These are phyloP conservation scores for Hypoxylon sp. DNA, from an alignment of 2,329 filamentous ascomycete species.

Conservation along the genomic window DNA sequence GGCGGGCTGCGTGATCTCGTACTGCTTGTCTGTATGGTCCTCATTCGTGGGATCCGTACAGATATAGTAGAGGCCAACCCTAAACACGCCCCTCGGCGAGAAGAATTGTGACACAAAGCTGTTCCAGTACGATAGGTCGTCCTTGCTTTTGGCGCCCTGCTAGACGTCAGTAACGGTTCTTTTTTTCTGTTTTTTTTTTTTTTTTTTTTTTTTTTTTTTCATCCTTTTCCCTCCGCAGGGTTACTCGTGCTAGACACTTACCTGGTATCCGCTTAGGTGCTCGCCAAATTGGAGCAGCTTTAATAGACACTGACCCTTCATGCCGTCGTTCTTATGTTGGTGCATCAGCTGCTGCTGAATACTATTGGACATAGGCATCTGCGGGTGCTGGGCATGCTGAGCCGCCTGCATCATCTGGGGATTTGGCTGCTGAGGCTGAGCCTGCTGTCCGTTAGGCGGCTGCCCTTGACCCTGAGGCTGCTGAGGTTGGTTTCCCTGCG, in stretches of 20 bases:
- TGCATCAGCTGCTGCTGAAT: slow-evolving; percentile 40
- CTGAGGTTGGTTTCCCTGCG: slow-evolving; percentile 46
- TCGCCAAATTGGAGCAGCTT: slow-evolving; percentile 70
- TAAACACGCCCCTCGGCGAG: slow-evolving; percentile 76
- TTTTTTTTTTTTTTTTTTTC: no score
- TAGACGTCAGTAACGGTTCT: slow-evolving; percentile 30
- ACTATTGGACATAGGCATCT: slow-evolving; percentile 40
- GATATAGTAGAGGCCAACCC: slow-evolving; percentile 70
- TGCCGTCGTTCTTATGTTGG: slow-evolving; percentile 55
- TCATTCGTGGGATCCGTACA: slow-evolving; percentile 54
- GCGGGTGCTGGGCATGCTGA: slow-evolving; percentile 50
- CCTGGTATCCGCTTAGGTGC: slow-evolving; percentile 64
- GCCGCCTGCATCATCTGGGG: slow-evolving; percentile 46
- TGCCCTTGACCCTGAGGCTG: slow-evolving; percentile 43
- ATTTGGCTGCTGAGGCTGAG: slow-evolving; percentile 42
- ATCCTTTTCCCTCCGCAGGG: not conserved
- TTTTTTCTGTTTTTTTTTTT: no score
- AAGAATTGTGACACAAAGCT: slow-evolving; percentile 84
- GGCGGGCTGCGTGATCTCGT: slow-evolving; percentile 83
- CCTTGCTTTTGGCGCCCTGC: slow-evolving; percentile 65
- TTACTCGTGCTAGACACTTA: slow-evolving; percentile 45
- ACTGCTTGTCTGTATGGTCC: slow-evolving; percentile 74
- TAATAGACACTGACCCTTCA: slow-evolving; percentile 66
- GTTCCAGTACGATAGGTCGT: slow-evolving; percentile 80
- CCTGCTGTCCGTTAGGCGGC: slow-evolving; percentile 41